Conservation (phyloP, 345 rosid species). For the Clarkia xantiana region DNA sequence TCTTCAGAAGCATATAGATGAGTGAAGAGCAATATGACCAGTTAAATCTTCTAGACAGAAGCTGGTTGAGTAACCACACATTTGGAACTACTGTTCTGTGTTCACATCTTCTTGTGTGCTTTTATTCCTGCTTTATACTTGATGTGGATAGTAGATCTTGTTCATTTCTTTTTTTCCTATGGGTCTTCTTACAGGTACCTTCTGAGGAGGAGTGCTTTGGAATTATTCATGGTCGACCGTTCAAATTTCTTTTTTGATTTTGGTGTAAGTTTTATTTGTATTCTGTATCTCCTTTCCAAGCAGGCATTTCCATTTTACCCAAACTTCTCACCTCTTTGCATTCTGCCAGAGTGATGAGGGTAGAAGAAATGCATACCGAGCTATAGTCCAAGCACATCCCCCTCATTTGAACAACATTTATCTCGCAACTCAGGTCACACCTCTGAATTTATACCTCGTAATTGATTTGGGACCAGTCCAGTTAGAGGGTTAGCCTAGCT, state of each 20-base stretch:
- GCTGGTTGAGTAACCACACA: too few species aligned
- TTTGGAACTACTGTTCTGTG: too few species aligned
- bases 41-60: too few species aligned
- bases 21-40: too few species aligned
- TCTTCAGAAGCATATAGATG: too few species aligned
- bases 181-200: constrained; percentile 47
- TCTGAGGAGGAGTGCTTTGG: constrained; percentile 91
- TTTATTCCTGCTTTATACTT: too few species aligned
- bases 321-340: background rate
- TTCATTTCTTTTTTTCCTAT: background rate
- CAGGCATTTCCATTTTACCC: constrained; percentile 2
- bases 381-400: constrained; percentile 81
- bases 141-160: too few species aligned
- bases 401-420: constrained; percentile 84
- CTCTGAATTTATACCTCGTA: background rate
- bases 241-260: constrained; percentile 97
- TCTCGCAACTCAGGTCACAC: constrained; percentile 86
- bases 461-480: background rate
- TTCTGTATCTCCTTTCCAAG: constrained; percentile 3
- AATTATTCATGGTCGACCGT: constrained; percentile 92
- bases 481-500: too few species aligned
- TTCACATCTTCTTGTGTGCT: too few species aligned
- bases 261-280: constrained; percentile 38
- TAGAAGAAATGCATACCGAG: constrained; percentile 79
- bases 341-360: constrained; percentile 60